Percentiles rank a stretch among this genome's conserved stretches.
Evolutionary conservation across 1,284 basidiomycete genomes (phyloP).

Genomic region (Sporisorium sorghi): DNA sequence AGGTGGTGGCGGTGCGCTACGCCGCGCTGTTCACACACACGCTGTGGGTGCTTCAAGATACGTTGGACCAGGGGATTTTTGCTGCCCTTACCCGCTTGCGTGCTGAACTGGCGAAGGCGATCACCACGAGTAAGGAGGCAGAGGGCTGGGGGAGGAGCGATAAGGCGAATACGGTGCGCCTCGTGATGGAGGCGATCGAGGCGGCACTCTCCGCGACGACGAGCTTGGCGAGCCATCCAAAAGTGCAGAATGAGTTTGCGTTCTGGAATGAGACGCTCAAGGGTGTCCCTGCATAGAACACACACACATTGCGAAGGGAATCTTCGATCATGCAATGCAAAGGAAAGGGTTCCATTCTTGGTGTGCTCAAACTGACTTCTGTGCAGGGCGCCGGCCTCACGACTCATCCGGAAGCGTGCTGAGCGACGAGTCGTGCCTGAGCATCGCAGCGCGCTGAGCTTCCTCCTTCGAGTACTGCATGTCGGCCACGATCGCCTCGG

Average conservation of each 20-base stretch:
- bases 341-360: too few relatives aligned
- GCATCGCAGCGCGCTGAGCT: conserved; percentile 52
- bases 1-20: conserved; percentile 30
- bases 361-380: too few relatives aligned
- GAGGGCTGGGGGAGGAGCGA: neutral
- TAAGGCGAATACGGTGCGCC: neutral
- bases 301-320: too few relatives aligned
- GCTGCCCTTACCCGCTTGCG: conserved; percentile 17
- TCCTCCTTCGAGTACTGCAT: conserved; percentile 57
- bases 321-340: neutral
- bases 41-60: conserved; percentile 18
- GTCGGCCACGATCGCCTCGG: conserved; percentile 55
- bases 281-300: neutral
- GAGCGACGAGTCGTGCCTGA: conserved; percentile 43
- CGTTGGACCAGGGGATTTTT: conserved; percentile 19
- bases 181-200: conserved; percentile 9
- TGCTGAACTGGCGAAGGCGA: conserved; percentile 14
- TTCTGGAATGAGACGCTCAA: conserved; percentile 35
- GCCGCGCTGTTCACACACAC: conserved; percentile 34
- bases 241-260: conserved; percentile 46
- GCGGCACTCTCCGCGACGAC: neutral
- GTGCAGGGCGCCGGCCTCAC: too few relatives aligned
- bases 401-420: conserved; percentile 36
- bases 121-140: neutral
- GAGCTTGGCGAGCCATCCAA: conserved; percentile 5